Evolutionary conservation across 2,329 filamentous ascomycete genomes (phyloP).

Genomic region (Aspergillus piperis): DNA sequence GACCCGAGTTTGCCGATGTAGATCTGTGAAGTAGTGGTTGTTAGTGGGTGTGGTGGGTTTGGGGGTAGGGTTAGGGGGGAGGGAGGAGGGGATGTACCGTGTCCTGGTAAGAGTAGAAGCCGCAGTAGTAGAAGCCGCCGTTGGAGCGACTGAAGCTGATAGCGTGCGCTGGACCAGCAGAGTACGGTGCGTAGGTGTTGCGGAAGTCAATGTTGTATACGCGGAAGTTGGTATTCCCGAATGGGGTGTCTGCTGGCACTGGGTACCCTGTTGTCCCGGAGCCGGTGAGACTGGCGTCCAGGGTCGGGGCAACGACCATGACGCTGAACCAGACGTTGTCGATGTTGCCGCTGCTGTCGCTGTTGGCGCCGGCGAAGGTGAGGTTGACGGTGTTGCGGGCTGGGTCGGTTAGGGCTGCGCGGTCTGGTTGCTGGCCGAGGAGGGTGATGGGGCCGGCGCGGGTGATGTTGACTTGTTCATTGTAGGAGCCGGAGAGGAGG

Average conservation of each 20-base stretch:
- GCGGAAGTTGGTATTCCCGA: conserved; percentile 64
- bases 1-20: conserved; percentile 69
- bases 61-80: too few relatives aligned
- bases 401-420: conserved; percentile 44
- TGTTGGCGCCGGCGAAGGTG: conserved; percentile 59
- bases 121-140: conserved; percentile 66
- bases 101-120: conserved; percentile 69
- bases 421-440: conserved; percentile 56
- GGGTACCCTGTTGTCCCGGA: conserved; percentile 62
- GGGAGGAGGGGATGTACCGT: conserved; percentile 46
- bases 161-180: conserved; percentile 61
- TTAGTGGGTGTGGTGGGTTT: too few relatives aligned
- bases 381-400: conserved; percentile 57
- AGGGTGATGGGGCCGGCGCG: conserved; percentile 62
- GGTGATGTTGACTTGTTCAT: conserved; percentile 67
- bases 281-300: conserved; percentile 64
- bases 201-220: conserved; percentile 68
- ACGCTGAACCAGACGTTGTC: conserved; percentile 66
- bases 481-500: conserved; percentile 62
- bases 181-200: conserved; percentile 58
- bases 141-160: conserved; percentile 65
- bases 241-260: conserved; percentile 62
- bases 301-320: conserved; percentile 63
- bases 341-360: conserved; percentile 41
- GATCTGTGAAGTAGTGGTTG: conserved; percentile 33